Percentiles rank a stretch among this genome's conserved stretches.
phyloP scores from a whole-genome alignment of 495 filamentous ascomycete genomes.

The Chaetomidium leptoderma region DNA sequence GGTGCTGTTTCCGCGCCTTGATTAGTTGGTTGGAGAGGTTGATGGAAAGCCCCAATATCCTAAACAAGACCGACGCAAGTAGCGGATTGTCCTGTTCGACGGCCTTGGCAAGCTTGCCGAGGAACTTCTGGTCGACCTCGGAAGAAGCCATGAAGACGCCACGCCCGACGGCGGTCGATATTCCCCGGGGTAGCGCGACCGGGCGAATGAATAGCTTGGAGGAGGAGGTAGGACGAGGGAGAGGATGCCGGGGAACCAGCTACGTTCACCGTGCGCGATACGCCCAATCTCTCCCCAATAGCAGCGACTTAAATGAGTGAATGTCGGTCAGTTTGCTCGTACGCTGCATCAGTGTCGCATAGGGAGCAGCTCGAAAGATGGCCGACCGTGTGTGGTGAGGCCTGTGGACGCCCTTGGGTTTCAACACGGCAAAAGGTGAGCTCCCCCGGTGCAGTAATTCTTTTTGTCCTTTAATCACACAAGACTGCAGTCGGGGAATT shows the following conservation, averaged over 20 bases:
- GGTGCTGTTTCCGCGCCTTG: constrained; percentile 76
- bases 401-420: background rate
- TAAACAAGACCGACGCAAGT: constrained; percentile 77
- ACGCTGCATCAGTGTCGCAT: constrained; percentile 22
- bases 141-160: constrained; percentile 74
- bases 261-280: background rate
- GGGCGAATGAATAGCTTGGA: background rate
- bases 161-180: background rate
- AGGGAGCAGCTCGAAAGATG: background rate
- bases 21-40: constrained; percentile 81
- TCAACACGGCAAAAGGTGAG: constrained; percentile 4
- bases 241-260: background rate
- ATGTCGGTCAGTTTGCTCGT: constrained; percentile 19
- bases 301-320: constrained; percentile 30
- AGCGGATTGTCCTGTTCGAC: constrained; percentile 67
- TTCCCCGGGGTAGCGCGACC: background rate
- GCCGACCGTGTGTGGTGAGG: background rate
- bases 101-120: constrained; percentile 76
- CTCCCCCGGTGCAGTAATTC: constrained; percentile 4
- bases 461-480: constrained; percentile 34
- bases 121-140: constrained; percentile 94
- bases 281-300: background rate
- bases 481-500: constrained; percentile 31
- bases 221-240: background rate
- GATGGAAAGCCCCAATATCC: constrained; percentile 84